Conservation (phyloP, 108 stramenopile species). For the Nitzschia sp. region DNA sequence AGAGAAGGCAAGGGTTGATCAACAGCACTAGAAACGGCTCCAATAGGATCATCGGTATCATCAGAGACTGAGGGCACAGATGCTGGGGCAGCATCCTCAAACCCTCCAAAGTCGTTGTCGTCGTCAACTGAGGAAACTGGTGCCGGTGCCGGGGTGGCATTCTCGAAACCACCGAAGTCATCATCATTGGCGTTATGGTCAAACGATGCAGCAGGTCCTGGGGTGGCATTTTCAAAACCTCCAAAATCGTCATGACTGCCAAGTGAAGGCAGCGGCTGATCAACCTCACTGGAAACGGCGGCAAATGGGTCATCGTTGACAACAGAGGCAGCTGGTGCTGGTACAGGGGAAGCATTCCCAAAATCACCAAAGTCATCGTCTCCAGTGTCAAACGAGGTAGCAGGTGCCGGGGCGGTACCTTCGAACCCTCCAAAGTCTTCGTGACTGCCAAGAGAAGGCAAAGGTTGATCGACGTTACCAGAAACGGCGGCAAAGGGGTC, state of each 20-base stretch:
- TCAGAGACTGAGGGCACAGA: too few species aligned
- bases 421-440: conserved; percentile 49
- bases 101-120: neutral
- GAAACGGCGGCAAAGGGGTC: too few species aligned
- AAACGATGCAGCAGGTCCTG: neutral
- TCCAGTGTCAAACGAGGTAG: neutral
- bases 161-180: conserved; percentile 36
- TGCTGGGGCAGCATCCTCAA: neutral
- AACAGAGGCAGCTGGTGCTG: neutral
- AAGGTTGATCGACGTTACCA: too few species aligned
- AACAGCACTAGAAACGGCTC: neutral
- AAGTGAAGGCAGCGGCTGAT: neutral
- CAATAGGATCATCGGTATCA: conserved; percentile 8
- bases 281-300: neutral
- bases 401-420: conserved; percentile 3
- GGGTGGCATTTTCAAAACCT: conserved; percentile 12
- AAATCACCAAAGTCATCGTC: conserved; percentile 45
- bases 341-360: neutral
- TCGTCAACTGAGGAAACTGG: neutral
- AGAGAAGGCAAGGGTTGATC: neutral
- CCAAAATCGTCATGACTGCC: conserved; percentile 33
- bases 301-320: conserved; percentile 6
- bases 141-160: neutral
- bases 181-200: conserved; percentile 22
- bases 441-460: conserved; percentile 14